phyloP scores from a whole-genome alignment of 2,329 filamentous ascomycete genomes.

The Curvularia eragrostidis region DNA sequence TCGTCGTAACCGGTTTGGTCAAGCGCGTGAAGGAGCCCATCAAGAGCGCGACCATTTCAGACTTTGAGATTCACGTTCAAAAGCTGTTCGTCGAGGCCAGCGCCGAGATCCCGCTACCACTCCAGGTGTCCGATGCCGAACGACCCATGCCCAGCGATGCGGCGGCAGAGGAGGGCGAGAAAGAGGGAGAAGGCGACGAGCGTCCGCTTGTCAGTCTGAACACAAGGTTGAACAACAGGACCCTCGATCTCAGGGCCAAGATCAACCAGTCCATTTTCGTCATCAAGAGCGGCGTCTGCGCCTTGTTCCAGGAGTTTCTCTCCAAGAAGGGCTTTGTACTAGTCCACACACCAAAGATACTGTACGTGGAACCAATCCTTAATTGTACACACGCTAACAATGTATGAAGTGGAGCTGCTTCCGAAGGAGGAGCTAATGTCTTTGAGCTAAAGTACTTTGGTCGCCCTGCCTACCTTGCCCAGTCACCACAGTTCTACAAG shows the following conservation, averaged over 20 bases:
- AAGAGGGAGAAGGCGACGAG: slow-evolving; percentile 61
- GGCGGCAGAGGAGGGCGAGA: slow-evolving; percentile 57
- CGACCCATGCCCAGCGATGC: slow-evolving; percentile 56
- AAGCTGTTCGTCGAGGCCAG: slow-evolving; percentile 81
- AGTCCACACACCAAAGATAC: slow-evolving; percentile 81
- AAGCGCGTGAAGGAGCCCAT: slow-evolving; percentile 85
- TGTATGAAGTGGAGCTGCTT: slow-evolving; percentile 69
- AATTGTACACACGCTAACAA: background rate
- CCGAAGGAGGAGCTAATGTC: slow-evolving; percentile 91
- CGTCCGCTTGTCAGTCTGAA: slow-evolving; percentile 78
- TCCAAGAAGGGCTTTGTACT: slow-evolving; percentile 75
- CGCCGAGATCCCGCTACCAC: slow-evolving; percentile 65
- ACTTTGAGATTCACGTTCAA: slow-evolving; percentile 85
- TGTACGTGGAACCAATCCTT: slow-evolving; percentile 3
- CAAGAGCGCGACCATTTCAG: slow-evolving; percentile 81
- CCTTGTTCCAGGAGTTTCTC: slow-evolving; percentile 81
- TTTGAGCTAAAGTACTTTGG: slow-evolving; percentile 92
- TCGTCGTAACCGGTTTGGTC: slow-evolving; percentile 80
- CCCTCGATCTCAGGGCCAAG: slow-evolving; percentile 89
- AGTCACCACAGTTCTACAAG: slow-evolving; percentile 87
- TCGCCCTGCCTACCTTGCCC: slow-evolving; percentile 78
- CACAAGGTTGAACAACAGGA: slow-evolving; percentile 88
- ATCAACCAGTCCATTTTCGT: slow-evolving; percentile 88
- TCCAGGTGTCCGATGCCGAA: slow-evolving; percentile 63
- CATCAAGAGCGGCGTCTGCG: slow-evolving; percentile 69